Conservation (phyloP, 768 basidiomycete species). For the Tubosaeta sp. region DNA sequence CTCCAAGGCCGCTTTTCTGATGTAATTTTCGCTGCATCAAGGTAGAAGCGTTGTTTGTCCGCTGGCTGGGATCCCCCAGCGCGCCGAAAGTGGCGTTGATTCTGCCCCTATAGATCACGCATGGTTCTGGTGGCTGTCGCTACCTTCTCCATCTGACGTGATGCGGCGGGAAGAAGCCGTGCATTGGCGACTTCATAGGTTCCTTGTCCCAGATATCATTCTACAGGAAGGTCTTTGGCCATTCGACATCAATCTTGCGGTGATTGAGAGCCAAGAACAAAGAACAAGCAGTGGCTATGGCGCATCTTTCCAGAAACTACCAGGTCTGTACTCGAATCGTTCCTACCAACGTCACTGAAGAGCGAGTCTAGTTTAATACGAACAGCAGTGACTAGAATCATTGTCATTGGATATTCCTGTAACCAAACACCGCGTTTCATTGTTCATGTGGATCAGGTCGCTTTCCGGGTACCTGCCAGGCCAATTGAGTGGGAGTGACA, state of each 20-base stretch:
- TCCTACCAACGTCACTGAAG: slow-evolving; percentile 4
- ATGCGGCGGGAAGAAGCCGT: slow-evolving; percentile 10
- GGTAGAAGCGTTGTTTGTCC: slow-evolving; percentile 13
- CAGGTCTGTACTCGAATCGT: slow-evolving; percentile 12
- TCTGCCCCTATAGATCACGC: slow-evolving; percentile 14
- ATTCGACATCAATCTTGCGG: slow-evolving; percentile 6
- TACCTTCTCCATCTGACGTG: slow-evolving; percentile 13
- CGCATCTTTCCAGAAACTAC: background rate
- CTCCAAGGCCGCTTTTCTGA: slow-evolving; percentile 40
- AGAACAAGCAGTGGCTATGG: background rate
- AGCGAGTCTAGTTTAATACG: slow-evolving; percentile 3
- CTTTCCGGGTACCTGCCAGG: slow-evolving; percentile 4
- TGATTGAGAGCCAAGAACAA: slow-evolving; percentile 14
- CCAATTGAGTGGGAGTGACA: background rate
- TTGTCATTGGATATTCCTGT: background rate
- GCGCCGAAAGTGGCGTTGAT: slow-evolving; percentile 14
- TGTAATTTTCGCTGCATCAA: slow-evolving; percentile 27
- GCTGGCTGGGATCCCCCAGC: slow-evolving; percentile 19
- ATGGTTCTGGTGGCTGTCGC: slow-evolving; percentile 2
- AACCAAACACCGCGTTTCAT: slow-evolving; percentile 2
- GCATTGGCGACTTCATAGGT: slow-evolving; percentile 9
- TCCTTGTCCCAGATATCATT: slow-evolving; percentile 7
- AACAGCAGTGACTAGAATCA: slow-evolving; percentile 4
- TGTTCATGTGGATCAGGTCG: slow-evolving; percentile 23
- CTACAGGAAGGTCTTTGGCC: slow-evolving; percentile 4